Evolutionary conservation across 768 basidiomycete species (phyloP).

Genomic region (Ephemerocybe angulata): DNA sequence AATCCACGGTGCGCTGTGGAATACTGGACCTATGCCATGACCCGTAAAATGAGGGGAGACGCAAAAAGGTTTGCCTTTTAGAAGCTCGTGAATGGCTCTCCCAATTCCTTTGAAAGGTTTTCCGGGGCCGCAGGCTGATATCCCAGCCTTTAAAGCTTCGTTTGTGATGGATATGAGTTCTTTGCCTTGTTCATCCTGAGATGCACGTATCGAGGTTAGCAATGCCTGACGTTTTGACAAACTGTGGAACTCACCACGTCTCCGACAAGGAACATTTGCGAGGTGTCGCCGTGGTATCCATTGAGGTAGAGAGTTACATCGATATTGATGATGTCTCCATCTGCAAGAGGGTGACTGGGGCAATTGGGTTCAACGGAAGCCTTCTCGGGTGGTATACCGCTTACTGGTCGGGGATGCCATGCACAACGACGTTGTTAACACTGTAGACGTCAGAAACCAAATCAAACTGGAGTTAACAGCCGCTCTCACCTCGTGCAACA

Average conservation of each 20-base stretch:
- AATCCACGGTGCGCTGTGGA: conserved; percentile 84
- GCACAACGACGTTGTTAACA: conserved; percentile 81
- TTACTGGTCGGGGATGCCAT: conserved; percentile 91
- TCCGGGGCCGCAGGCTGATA: conserved; percentile 73
- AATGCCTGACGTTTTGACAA: no score
- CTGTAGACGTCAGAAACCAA: conserved; percentile 47
- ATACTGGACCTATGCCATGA: conserved; percentile 81
- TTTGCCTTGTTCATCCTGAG: conserved; percentile 66
- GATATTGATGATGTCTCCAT: conserved; percentile 85
- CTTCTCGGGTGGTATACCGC: conserved; percentile 17
- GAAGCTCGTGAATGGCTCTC: conserved; percentile 55
- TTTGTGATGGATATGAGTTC: conserved; percentile 63
- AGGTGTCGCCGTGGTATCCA: conserved; percentile 89
- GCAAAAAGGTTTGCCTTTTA: conserved; percentile 44
- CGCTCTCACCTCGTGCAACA: conserved; percentile 61
- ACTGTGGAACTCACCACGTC: conserved; percentile 71
- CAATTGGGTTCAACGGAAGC: conserved; percentile 4
- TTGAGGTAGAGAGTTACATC: conserved; percentile 84
- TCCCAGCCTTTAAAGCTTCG: conserved; percentile 64
- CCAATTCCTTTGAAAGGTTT: conserved; percentile 69
- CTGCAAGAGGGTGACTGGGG: conserved; percentile 68
- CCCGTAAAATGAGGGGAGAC: conserved; percentile 75
- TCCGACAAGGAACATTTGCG: conserved; percentile 78
- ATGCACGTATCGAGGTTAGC: neutral
- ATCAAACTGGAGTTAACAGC: neutral